phyloP scores from a whole-genome alignment of 1,284 basidiomycete genomes.

The Pseudozyma hubeiensis region DNA sequence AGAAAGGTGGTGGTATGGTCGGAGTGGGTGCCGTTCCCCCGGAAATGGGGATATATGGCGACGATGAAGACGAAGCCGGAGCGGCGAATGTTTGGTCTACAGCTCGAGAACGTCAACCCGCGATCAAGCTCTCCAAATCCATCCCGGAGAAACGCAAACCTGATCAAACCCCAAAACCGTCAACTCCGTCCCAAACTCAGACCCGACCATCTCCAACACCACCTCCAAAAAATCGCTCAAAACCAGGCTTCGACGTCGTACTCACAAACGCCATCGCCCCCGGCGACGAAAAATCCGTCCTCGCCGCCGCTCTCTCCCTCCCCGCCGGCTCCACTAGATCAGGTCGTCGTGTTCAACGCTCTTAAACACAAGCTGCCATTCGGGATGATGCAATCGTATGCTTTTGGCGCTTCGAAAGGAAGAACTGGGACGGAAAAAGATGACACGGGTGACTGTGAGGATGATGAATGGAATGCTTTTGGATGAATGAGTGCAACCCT shows the following conservation, averaged over 20 bases:
- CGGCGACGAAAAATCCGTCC: slow-evolving; percentile 49
- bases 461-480: background rate
- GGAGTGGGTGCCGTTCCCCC: slow-evolving; percentile 24
- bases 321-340: slow-evolving; percentile 46
- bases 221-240: slow-evolving; percentile 4
- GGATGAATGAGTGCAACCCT: background rate
- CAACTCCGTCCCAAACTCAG: background rate
- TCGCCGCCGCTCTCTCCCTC: slow-evolving; percentile 39
- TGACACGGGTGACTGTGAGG: no score
- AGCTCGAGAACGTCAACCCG: background rate
- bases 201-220: background rate
- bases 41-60: slow-evolving; percentile 48
- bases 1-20: background rate
- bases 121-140: background rate
- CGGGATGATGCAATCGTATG: no score
- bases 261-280: slow-evolving; percentile 47
- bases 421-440: no score
- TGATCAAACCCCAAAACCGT: background rate
- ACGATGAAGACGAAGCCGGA: slow-evolving; percentile 34
- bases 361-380: background rate
- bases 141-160: no score
- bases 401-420: no score
- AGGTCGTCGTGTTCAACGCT: slow-evolving; percentile 34
- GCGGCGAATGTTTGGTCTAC: slow-evolving; percentile 27
- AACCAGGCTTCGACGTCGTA: slow-evolving; percentile 42